Evolutionary conservation across 352 stramenopile genomes (phyloP), one percentile per base, ranked within the genome.

Genomic region (Phytophthora hybrid): DNA sequence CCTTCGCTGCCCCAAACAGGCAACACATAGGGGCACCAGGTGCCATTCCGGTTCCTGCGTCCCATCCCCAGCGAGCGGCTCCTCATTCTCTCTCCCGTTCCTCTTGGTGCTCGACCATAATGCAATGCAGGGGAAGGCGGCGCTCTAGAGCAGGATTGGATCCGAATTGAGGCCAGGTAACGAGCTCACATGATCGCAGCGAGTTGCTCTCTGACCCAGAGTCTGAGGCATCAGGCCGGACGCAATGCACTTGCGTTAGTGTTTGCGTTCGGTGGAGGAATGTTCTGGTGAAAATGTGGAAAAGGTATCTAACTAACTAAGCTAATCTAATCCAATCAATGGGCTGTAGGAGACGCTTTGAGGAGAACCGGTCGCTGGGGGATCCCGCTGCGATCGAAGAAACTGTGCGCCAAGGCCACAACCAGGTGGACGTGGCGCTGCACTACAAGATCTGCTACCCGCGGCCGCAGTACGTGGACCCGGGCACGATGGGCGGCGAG

Each of bases 381-480:
- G 69, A 83, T 56, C 32, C 76, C 8, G 37, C 52, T 11, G 52
- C 74, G 13, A 79, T 93, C 57, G 70, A 83, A 11, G 80, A 92
- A 59, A 78, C 86, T 10, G 71, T 96, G 10, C 74, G 84, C 11
- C 77, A 85, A 34, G 82, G 73, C 8, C 81, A 93, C 59, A 84
- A 91, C 56, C 83, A 94, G 49, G 81, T 96, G 57, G 89, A 96
- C 60, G 65, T 95, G 23, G 89, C 88, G 29, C 59, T 96, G 47
- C 88, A 95, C 75, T 94, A 95, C 76, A 89, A 93, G 61, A 96
- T 93, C 66, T 89, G 87, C 57, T 96, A 95, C 49, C 89, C 89
- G 49, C 80, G 89, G 6, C 89, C 87, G 29, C 66, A 93, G 29
- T 91, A 96, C 72, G 87, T 89, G 59, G 89, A 96, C 19, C 87